Evolutionary conservation across 1,284 basidiomycete genomes (phyloP).

Genomic region (Singerocomus rubriflavus): DNA sequence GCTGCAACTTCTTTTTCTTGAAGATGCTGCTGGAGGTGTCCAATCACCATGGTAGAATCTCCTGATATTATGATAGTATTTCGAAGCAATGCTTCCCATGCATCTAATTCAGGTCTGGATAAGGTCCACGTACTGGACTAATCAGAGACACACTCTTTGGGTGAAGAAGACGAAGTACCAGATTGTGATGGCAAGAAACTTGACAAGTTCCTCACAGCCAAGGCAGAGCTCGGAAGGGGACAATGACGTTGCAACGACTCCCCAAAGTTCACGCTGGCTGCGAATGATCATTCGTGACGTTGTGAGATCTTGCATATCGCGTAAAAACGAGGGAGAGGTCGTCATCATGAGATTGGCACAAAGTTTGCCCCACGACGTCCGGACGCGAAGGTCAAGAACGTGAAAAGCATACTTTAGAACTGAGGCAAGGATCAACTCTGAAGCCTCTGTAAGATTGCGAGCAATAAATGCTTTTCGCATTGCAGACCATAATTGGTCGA

Average conservation of each 20-base stretch:
- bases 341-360: constrained; percentile 42
- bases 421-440: constrained; percentile 42
- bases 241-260: constrained; percentile 26
- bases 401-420: constrained; percentile 41
- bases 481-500: constrained; percentile 47
- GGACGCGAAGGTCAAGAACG: constrained; percentile 37
- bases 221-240: constrained; percentile 11
- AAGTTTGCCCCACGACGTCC: constrained; percentile 42
- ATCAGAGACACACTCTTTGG: constrained; percentile 8
- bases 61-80: constrained; percentile 25
- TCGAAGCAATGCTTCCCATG: constrained; percentile 38
- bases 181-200: constrained; percentile 45
- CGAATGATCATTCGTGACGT: constrained; percentile 18
- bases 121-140: constrained; percentile 41
- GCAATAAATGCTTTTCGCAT: constrained; percentile 44
- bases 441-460: constrained; percentile 38
- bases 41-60: constrained; percentile 18
- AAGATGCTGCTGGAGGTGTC: constrained; percentile 24
- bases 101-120: constrained; percentile 35
- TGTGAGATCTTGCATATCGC: constrained; percentile 6
- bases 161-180: constrained; percentile 33
- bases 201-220: constrained; percentile 39
- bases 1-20: constrained; percentile 17
- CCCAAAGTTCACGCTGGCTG: constrained; percentile 34
- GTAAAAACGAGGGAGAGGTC: constrained; percentile 27